These are phyloP conservation scores for Fusarium sp. DNA, from an alignment of 2,329 filamentous ascomycete genomes.

Conservation along the genomic window DNA sequence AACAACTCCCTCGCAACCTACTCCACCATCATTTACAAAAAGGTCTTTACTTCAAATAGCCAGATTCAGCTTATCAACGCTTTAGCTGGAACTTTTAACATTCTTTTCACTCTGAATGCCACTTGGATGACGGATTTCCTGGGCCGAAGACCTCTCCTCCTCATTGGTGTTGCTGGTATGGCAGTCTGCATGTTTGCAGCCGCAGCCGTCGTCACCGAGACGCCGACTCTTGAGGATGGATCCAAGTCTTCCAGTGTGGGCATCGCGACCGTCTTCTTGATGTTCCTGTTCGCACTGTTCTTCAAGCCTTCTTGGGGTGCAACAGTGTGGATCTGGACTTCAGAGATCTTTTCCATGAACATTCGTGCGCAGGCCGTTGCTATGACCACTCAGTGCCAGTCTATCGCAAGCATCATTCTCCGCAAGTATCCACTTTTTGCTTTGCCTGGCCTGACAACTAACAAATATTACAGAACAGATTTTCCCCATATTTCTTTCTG, in stretches of 20 bases:
- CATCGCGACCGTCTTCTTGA: conserved; percentile 71
- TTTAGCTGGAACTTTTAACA: conserved; percentile 75
- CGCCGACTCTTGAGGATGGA: conserved; percentile 58
- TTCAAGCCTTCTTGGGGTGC: conserved; percentile 76
- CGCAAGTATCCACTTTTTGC: background rate
- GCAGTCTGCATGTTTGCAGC: conserved; percentile 73
- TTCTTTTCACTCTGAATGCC: conserved; percentile 77
- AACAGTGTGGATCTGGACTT: conserved; percentile 75
- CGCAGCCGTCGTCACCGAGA: conserved; percentile 51
- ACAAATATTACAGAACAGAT: background rate
- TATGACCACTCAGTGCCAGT: conserved; percentile 18
- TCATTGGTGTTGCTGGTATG: conserved; percentile 74
- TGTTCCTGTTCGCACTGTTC: conserved; percentile 72
- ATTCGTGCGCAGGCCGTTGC: conserved; percentile 75
- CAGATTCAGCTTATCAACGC: conserved; percentile 78
- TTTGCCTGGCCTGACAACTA: accelerated
- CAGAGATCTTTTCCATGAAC: conserved; percentile 66
- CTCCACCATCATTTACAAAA: conserved; percentile 76
- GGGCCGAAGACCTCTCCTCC: conserved; percentile 73
- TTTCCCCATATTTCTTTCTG: background rate
- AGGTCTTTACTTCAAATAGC: conserved; percentile 66
- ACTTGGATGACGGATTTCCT: conserved; percentile 77
- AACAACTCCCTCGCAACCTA: conserved; percentile 78
- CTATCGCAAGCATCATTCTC: conserved; percentile 2
- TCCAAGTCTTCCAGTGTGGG: conserved; percentile 66